phyloP scores from a whole-genome alignment of 495 filamentous ascomycete species.

The Diplogelasinospora grovesii region DNA sequence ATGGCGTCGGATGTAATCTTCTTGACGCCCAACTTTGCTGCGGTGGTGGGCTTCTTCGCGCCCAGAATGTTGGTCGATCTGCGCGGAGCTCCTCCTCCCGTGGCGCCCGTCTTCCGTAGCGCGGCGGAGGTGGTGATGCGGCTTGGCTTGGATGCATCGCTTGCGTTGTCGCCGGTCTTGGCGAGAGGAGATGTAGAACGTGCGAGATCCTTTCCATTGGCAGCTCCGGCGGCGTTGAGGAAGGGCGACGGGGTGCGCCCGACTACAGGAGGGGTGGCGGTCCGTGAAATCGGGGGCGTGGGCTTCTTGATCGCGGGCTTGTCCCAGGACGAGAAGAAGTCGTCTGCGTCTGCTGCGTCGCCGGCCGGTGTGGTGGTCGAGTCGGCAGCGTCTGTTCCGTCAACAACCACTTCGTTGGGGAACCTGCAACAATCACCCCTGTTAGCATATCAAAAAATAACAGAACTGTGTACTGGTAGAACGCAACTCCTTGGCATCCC shows the following conservation, averaged over 20 bases:
- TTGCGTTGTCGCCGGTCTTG: conserved; percentile 49
- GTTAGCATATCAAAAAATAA: neutral
- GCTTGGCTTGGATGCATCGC: conserved; percentile 44
- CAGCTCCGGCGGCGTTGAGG: conserved; percentile 63
- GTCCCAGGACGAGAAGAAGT: conserved; percentile 99
- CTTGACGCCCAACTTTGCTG: conserved; percentile 89
- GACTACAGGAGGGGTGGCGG: conserved; percentile 77
- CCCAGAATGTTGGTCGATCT: conserved; percentile 82
- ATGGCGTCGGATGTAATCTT: conserved; percentile 72
- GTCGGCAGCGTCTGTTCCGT: conserved; percentile 58
- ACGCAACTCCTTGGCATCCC: conserved; percentile 74
- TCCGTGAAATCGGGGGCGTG: conserved; percentile 87
- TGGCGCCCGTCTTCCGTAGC: conserved; percentile 61
- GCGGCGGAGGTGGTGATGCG: conserved; percentile 68
- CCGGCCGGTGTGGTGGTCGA: conserved; percentile 66
- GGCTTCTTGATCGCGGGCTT: conserved; percentile 96
- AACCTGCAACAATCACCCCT: conserved; percentile 53
- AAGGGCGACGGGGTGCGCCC: conserved; percentile 84
- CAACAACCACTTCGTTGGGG: conserved; percentile 80
- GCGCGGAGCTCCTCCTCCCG: conserved; percentile 53
- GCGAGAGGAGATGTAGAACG: conserved; percentile 78
- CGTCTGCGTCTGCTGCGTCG: conserved; percentile 79
- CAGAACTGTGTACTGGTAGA: neutral
- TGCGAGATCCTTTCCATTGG: conserved; percentile 56
- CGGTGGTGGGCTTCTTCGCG: conserved; percentile 93